A percentile compares a stretch with the other conserved stretches of the same genome.
Evolutionary conservation across 2,329 filamentous ascomycete species (phyloP).

Genomic region (Epichloe bromicola): DNA sequence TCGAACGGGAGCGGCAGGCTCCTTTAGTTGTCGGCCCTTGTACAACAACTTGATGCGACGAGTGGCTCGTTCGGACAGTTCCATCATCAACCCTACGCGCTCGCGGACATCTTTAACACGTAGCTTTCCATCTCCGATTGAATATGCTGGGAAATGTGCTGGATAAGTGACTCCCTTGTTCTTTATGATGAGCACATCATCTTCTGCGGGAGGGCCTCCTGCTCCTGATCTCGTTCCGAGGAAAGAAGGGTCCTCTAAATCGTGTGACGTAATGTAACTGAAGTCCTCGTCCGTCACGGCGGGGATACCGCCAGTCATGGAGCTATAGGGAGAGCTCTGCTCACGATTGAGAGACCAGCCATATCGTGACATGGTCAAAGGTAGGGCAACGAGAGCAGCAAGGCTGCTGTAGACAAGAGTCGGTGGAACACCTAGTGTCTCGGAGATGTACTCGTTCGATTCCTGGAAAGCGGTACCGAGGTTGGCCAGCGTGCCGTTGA

Average conservation of each 20-base stretch:
- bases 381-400: slow-evolving; percentile 34
- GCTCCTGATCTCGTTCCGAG: neutral
- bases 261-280: slow-evolving; percentile 71
- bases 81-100: slow-evolving; percentile 54
- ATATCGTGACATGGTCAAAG: slow-evolving; percentile 42
- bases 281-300: slow-evolving; percentile 65
- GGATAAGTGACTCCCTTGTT: slow-evolving; percentile 53
- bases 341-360: slow-evolving; percentile 34
- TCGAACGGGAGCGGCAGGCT: slow-evolving; percentile 42
- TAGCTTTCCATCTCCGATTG: slow-evolving; percentile 62
- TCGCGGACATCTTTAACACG: slow-evolving; percentile 52
- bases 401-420: slow-evolving; percentile 37
- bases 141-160: slow-evolving; percentile 61
- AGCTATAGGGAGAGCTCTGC: slow-evolving; percentile 39
- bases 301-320: slow-evolving; percentile 34
- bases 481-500: slow-evolving; percentile 38
- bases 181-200: slow-evolving; percentile 60
- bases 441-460: slow-evolving; percentile 38
- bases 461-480: slow-evolving; percentile 34
- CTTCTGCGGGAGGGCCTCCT: slow-evolving; percentile 30
- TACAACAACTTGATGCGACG: slow-evolving; percentile 54
- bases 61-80: slow-evolving; percentile 39
- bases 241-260: slow-evolving; percentile 38
- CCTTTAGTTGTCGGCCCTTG: slow-evolving; percentile 59
- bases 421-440: slow-evolving; percentile 36